A percentile compares a stretch with the other conserved stretches of the same genome.
Conservation (phyloP, 2,329 filamentous ascomycete species). For the Epichloe brachyelytri region DNA sequence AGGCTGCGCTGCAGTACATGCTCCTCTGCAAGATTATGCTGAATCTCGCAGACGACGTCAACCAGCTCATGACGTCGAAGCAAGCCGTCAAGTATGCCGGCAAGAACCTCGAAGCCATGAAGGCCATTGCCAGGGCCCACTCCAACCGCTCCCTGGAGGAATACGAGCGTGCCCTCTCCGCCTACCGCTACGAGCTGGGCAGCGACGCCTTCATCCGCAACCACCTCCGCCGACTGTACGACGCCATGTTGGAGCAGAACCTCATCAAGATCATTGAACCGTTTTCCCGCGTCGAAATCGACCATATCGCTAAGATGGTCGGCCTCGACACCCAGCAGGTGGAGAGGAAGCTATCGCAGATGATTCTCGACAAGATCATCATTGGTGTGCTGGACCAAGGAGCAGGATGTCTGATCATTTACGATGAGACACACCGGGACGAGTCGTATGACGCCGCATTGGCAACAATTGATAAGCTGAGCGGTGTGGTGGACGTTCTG, state of each 20-base stretch:
- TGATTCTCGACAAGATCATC: slow-evolving; percentile 99
- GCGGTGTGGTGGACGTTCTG: slow-evolving; percentile 90
- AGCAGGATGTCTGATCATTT: slow-evolving; percentile 93
- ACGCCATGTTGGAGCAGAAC: slow-evolving; percentile 98
- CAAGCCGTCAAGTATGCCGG: slow-evolving; percentile 94
- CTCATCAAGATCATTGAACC: slow-evolving; percentile 99
- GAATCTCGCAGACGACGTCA: slow-evolving; percentile 92
- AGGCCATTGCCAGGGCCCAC: slow-evolving; percentile 91
- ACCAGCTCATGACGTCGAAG: slow-evolving; percentile 87
- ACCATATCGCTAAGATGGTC: slow-evolving; percentile 95
- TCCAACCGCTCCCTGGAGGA: slow-evolving; percentile 91
- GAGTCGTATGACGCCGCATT: slow-evolving; percentile 89
- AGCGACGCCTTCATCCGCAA: slow-evolving; percentile 94
- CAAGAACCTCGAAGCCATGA: slow-evolving; percentile 96
- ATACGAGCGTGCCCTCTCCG: slow-evolving; percentile 83
- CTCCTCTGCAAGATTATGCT: slow-evolving; percentile 99
- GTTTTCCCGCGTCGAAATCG: slow-evolving; percentile 92
- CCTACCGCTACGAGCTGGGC: slow-evolving; percentile 87
- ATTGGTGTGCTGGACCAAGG: slow-evolving; percentile 95
- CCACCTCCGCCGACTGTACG: slow-evolving; percentile 89
- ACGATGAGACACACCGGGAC: slow-evolving; percentile 87
- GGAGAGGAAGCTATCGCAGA: slow-evolving; percentile 95
- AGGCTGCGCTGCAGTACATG: slow-evolving; percentile 98
- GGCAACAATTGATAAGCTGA: slow-evolving; percentile 91
- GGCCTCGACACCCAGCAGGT: slow-evolving; percentile 92